A percentile compares a stretch with the other conserved stretches of the same genome.
Conservation (phyloP, 257 asterid genomes). For the Phtheirospermum japonicum region DNA sequence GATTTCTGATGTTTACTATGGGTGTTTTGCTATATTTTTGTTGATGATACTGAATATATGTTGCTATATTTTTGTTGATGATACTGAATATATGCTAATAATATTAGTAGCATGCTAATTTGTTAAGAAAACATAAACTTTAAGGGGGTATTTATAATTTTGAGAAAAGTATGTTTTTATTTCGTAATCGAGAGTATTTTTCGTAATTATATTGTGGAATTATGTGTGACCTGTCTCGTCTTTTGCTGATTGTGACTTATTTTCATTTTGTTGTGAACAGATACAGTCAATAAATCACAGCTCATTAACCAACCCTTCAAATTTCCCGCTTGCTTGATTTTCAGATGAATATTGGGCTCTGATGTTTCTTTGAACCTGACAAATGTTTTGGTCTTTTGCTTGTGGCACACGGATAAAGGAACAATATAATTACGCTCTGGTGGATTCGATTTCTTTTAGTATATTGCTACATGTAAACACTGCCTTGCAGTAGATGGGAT, state of each 20-base stretch:
- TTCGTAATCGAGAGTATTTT: neutral
- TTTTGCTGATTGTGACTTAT: neutral
- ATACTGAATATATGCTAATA: too few species aligned
- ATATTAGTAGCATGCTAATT: too few species aligned
- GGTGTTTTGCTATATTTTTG: too few species aligned
- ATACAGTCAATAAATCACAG: neutral
- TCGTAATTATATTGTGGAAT: neutral
- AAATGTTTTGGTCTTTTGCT: neutral
- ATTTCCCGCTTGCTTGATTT: conserved; percentile 6
- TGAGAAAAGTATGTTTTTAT: neutral
- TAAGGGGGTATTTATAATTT: neutral
- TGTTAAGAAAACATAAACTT: neutral
- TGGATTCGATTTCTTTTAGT: neutral
- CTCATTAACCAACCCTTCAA: neutral
- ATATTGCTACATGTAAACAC: conserved; percentile 6
- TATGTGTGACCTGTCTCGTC: neutral
- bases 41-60: too few species aligned
- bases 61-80: too few species aligned
- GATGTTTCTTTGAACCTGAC: neutral
- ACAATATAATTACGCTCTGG: neutral
- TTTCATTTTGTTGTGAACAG: conserved; percentile 13
- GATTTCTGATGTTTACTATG: too few species aligned
- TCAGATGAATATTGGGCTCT: conserved; percentile 2
- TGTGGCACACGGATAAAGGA: neutral
- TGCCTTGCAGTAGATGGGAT: neutral